Conservation (phyloP, 1,284 basidiomycete genomes). For the Ganoderma multipileum region DNA sequence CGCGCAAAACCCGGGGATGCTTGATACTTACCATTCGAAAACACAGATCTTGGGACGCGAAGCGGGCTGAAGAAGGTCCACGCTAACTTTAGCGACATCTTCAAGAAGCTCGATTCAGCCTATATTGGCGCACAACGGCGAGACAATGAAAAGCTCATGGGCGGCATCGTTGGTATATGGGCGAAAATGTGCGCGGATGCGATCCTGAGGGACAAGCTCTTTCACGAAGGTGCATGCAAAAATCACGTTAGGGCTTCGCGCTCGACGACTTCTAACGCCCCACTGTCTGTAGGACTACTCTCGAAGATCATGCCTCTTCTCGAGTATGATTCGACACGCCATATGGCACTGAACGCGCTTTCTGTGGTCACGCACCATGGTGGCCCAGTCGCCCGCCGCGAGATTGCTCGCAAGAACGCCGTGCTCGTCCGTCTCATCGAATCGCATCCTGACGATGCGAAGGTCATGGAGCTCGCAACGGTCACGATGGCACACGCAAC, state of each 20-base stretch:
- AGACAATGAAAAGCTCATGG: slow-evolving; percentile 41
- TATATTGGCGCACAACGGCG: slow-evolving; percentile 30
- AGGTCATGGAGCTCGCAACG: slow-evolving; percentile 57
- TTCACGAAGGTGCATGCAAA: slow-evolving; percentile 54
- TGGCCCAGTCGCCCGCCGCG: slow-evolving; percentile 52
- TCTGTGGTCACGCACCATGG: slow-evolving; percentile 68
- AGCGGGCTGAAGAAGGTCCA: slow-evolving; percentile 69
- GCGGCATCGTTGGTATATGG: slow-evolving; percentile 66
- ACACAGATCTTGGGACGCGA: slow-evolving; percentile 57
- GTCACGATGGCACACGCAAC: slow-evolving; percentile 61
- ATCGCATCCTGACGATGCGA: slow-evolving; percentile 55
- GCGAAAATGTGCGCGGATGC: slow-evolving; percentile 68
- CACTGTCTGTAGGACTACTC: slow-evolving; percentile 51
- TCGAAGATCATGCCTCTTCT: slow-evolving; percentile 60
- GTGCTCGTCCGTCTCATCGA: slow-evolving; percentile 53
- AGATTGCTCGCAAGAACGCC: slow-evolving; percentile 55
- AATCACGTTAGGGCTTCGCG: background rate
- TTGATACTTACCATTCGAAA: background rate
- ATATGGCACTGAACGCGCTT: slow-evolving; percentile 61
- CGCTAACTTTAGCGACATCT: slow-evolving; percentile 58
- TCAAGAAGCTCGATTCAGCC: slow-evolving; percentile 50
- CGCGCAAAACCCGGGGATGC: no score
- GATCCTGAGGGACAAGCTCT: slow-evolving; percentile 61
- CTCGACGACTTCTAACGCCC: background rate
- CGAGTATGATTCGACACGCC: slow-evolving; percentile 50